These are phyloP conservation scores for Coemansia sp. DNA, from an alignment of 192 early-diverging fungal genomes.

Conservation along the genomic window DNA sequence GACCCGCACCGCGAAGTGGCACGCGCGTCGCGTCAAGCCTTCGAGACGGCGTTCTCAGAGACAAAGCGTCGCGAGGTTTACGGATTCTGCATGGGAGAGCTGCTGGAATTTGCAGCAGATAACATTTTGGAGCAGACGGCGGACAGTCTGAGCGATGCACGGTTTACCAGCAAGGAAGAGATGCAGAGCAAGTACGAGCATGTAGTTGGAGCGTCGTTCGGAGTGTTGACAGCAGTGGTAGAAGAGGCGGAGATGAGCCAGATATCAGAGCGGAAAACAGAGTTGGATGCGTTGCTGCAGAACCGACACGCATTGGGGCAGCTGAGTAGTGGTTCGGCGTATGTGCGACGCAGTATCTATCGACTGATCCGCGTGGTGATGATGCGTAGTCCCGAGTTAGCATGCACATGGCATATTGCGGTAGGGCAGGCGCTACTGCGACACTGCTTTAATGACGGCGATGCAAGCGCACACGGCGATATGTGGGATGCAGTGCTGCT, in stretches of 20 bases:
- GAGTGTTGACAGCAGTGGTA: constrained; percentile 23
- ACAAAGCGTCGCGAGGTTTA: constrained; percentile 74
- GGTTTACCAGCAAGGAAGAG: constrained; percentile 34
- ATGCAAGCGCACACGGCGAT: constrained; percentile 66
- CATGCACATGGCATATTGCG: constrained; percentile 41
- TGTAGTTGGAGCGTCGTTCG: constrained; percentile 42
- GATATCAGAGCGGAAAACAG: constrained; percentile 24
- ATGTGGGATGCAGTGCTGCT: constrained; percentile 88
- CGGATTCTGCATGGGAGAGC: constrained; percentile 73
- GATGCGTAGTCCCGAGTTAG: constrained; percentile 43
- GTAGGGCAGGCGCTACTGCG: constrained; percentile 61
- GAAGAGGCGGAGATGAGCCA: constrained; percentile 27
- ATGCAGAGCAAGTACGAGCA: constrained; percentile 50
- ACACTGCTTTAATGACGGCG: constrained; percentile 72
- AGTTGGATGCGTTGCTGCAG: constrained; percentile 33
- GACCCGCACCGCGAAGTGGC: constrained; percentile 82
- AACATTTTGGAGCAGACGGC: constrained; percentile 72
- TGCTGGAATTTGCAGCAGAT: constrained; percentile 68
- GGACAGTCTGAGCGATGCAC: constrained; percentile 72
- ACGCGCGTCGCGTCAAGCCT: constrained; percentile 51
- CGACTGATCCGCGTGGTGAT: constrained; percentile 30
- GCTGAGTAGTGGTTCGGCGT: constrained; percentile 22
- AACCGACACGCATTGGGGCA: constrained; percentile 13
- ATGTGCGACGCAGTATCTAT: constrained; percentile 42
- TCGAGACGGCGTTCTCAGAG: constrained; percentile 74